These are phyloP conservation scores for Colletotrichum cordylinicola DNA, from an alignment of 2,329 filamentous ascomycete genomes.

Conservation along the genomic window DNA sequence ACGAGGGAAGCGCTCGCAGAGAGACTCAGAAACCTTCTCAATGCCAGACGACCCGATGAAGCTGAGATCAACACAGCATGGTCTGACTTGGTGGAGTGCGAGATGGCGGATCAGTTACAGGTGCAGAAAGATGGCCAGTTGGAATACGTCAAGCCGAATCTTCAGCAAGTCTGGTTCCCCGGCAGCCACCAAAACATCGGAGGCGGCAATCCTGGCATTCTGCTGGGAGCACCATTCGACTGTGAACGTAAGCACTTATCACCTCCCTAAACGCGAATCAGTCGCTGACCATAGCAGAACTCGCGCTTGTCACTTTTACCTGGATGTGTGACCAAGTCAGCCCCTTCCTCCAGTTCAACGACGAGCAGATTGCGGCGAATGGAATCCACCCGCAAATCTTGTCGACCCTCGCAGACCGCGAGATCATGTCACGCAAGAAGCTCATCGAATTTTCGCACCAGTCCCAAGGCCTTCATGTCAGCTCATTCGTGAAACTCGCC, in stretches of 20 bases:
- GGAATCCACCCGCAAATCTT: neutral
- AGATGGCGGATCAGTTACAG: neutral
- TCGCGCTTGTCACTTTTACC: constrained; percentile 16
- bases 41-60: neutral
- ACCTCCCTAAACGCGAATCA: neutral
- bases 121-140: neutral
- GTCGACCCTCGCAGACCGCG: constrained; percentile 1
- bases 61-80: neutral
- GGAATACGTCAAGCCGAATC: neutral
- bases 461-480: too few relatives aligned
- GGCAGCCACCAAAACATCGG: constrained; percentile 15
- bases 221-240: neutral
- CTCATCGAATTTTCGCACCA: neutral
- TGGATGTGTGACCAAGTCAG: constrained; percentile 21
- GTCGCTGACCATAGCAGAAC: neutral
- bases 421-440: neutral
- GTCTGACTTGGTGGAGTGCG: neutral
- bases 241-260: neutral
- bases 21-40: neutral
- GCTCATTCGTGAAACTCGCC: neutral
- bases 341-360: neutral
- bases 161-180: constrained; percentile 19
- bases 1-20: neutral
- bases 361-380: neutral
- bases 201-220: neutral